Percentiles rank a stretch among this genome's conserved stretches.
Evolutionary conservation across 2,329 filamentous ascomycete species (phyloP).

Genomic region (Alternaria consortialis): DNA sequence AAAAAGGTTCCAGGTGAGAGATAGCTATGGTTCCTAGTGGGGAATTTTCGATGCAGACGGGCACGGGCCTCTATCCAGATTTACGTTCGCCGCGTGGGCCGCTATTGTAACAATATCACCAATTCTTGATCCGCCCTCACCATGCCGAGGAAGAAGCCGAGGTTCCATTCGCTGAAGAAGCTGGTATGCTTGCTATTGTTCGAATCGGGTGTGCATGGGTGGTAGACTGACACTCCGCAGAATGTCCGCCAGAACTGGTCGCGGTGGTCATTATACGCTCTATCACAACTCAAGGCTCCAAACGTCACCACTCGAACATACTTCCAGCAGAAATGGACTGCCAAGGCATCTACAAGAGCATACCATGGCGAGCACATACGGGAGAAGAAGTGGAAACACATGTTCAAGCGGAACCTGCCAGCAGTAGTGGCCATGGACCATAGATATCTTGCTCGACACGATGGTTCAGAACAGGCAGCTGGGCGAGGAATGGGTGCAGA

Average conservation of each 20-base stretch:
- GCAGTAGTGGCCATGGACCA: conserved; percentile 88
- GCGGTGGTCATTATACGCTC: conserved; percentile 95
- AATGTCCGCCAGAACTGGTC: conserved; percentile 97
- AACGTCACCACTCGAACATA: conserved; percentile 66
- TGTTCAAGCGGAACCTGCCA: conserved; percentile 84
- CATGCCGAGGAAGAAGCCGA: conserved; percentile 58
- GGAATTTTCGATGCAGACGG: conserved; percentile 21
- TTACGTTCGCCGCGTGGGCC: conserved; percentile 11
- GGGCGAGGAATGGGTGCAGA: conserved; percentile 79
- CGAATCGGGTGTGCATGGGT: not conserved
- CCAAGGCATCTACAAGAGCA: conserved; percentile 81
- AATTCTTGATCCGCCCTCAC: conserved; percentile 25
- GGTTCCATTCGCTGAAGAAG: conserved; percentile 73
- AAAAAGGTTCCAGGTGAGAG: conserved; percentile 13
- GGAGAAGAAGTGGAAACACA: conserved; percentile 92
- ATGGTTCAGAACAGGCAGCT: conserved; percentile 83
- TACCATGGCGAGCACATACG: conserved; percentile 97
- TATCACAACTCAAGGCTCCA: conserved; percentile 65
- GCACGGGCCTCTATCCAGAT: conserved; percentile 11
- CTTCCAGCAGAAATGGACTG: conserved; percentile 98
- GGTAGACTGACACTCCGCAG: conserved; percentile 58
- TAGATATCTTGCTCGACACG: conserved; percentile 77
- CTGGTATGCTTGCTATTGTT: conserved; percentile 61
- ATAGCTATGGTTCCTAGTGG: conserved; percentile 21
- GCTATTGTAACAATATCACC: conserved; percentile 12